Evolutionary conservation across 306 rosid genomes (phyloP).

Genomic region (Corylus heterophylla): DNA sequence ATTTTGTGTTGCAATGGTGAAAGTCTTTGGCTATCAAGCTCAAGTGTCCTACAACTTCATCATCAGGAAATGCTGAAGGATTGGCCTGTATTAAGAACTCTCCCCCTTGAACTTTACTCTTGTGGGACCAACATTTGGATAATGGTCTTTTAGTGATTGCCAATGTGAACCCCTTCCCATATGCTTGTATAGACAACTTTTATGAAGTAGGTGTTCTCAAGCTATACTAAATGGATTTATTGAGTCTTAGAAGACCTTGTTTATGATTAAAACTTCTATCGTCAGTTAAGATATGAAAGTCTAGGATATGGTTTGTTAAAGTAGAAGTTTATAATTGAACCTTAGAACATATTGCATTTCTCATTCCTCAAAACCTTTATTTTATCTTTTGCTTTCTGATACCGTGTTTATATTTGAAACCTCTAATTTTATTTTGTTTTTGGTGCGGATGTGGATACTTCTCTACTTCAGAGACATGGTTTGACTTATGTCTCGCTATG

Average conservation of each 20-base stretch:
- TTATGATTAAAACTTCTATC: not conserved
- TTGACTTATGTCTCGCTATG: conserved; percentile 80
- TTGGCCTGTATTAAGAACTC: not conserved
- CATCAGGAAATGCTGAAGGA: not conserved
- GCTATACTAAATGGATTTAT: not conserved
- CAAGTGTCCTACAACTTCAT: not conserved
- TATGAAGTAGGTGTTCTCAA: not conserved
- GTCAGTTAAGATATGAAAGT: not conserved
- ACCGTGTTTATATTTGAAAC: conserved; percentile 12
- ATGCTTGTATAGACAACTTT: not conserved
- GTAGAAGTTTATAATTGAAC: not conserved
- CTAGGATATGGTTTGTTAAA: not conserved
- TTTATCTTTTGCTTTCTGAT: not conserved
- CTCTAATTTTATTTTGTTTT: conserved; percentile 9
- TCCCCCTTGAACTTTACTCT: not conserved
- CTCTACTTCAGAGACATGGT: conserved; percentile 47
- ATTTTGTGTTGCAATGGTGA: not conserved
- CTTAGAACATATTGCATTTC: not conserved
- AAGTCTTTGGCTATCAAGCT: not conserved
- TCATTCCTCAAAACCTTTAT: not conserved
- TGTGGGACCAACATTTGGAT: not conserved
- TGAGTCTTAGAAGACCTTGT: not conserved
- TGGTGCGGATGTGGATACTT: conserved; percentile 40
- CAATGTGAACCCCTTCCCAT: not conserved
- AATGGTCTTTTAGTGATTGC: not conserved